A percentile compares a stretch with the other conserved stretches of the same genome.
phyloP scores from a whole-genome alignment of 2,329 filamentous ascomycete species.

The Penicillium sp. region DNA sequence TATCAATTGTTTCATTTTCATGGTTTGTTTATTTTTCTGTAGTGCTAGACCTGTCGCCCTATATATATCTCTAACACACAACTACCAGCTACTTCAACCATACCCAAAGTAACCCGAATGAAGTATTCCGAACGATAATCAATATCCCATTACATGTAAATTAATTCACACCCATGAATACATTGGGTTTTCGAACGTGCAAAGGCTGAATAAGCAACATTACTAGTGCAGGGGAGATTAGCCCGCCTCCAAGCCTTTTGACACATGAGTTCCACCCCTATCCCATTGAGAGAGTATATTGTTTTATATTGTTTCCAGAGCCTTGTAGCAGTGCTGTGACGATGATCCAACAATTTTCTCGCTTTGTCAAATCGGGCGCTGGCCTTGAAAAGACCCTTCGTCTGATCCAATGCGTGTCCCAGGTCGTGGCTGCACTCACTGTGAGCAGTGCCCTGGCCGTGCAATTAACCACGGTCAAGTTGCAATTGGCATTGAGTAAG shows the following conservation, averaged over 20 bases:
- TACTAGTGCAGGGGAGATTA: background rate
- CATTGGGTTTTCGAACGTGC: background rate
- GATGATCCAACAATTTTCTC: conserved; percentile 28
- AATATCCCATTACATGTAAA: background rate
- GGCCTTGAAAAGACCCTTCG: conserved; percentile 43
- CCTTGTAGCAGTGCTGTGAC: background rate
- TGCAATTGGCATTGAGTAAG: conserved; percentile 46
- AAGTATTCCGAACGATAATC: background rate
- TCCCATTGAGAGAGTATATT: background rate
- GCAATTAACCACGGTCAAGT: conserved; percentile 38
- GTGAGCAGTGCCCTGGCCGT: conserved; percentile 29
- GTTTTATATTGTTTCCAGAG: background rate
- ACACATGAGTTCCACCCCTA: background rate
- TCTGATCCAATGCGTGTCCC: conserved; percentile 38
- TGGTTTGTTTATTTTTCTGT: background rate
- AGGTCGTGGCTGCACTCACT: conserved; percentile 32
- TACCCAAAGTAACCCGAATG: too few species aligned
- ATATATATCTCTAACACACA: background rate
- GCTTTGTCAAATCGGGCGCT: conserved; percentile 32
- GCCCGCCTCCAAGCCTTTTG: conserved; percentile 1
- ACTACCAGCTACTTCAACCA: background rate
- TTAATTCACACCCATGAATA: background rate
- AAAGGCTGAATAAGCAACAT: conserved; percentile 11
- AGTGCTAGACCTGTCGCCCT: background rate
- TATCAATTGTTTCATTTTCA: background rate